Evolutionary conservation across 108 stramenopile species (phyloP).

Genomic region (Ochromonas danica): DNA sequence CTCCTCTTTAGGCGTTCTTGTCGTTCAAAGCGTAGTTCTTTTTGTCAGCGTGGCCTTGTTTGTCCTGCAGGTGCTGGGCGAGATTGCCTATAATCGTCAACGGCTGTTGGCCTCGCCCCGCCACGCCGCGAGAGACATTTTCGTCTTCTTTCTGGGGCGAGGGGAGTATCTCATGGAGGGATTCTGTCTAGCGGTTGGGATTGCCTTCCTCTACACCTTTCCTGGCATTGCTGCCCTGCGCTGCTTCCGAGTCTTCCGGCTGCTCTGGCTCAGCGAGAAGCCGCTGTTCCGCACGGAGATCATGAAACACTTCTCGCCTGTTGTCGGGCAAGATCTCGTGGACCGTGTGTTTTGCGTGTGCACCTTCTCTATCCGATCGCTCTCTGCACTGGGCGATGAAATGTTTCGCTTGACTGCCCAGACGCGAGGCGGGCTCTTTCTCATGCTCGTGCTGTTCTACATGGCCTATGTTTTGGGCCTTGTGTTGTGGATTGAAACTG

Average conservation of each 20-base stretch:
- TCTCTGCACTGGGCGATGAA: neutral
- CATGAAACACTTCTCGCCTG: neutral
- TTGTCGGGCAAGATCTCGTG: neutral
- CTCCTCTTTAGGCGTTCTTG: too few relatives aligned
- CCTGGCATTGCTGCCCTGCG: neutral
- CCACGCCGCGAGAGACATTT: too few relatives aligned
- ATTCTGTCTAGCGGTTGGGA: neutral
- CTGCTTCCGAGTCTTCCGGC: constrained; percentile 4
- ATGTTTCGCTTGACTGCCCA: neutral
- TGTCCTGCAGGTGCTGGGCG: too few relatives aligned
- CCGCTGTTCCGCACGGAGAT: neutral
- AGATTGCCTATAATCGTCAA: too few relatives aligned
- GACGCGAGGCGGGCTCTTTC: neutral
- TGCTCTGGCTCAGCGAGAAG: neutral
- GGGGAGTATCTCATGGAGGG: neutral
- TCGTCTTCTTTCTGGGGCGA: neutral
- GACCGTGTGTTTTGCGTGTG: neutral
- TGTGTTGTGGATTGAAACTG: neutral
- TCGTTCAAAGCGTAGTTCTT: too few relatives aligned
- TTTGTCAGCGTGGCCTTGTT: too few relatives aligned
- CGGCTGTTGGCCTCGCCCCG: too few relatives aligned
- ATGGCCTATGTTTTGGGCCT: neutral
- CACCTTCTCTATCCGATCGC: neutral
- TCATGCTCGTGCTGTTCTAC: neutral
- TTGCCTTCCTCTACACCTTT: neutral